Evolutionary conservation across 768 basidiomycete species (phyloP).

Genomic region (Termitomyces sp.): DNA sequence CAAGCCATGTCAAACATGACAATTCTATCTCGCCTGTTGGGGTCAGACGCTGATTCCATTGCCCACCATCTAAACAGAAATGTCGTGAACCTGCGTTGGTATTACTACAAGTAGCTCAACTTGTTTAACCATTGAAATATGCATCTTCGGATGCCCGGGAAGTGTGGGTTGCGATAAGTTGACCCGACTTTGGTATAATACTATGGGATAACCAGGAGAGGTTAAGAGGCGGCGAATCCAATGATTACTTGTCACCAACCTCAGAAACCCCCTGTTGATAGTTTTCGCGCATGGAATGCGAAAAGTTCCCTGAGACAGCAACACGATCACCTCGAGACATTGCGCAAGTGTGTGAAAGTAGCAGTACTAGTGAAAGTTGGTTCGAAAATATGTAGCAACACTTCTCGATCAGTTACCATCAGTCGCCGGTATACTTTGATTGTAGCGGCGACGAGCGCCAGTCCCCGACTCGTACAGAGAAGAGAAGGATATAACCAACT

Average conservation of each 20-base stretch:
- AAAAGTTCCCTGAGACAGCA: constrained; percentile 30
- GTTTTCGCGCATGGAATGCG: constrained; percentile 37
- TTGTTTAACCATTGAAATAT: constrained; percentile 51
- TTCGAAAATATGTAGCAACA: neutral
- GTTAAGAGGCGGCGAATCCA: neutral
- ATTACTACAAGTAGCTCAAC: constrained; percentile 23
- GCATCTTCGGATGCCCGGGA: constrained; percentile 58
- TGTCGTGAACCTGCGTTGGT: constrained; percentile 1
- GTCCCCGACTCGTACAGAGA: no score
- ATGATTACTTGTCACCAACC: constrained; percentile 27
- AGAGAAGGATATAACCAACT: no score
- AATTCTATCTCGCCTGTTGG: constrained; percentile 22
- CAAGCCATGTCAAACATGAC: constrained; percentile 59
- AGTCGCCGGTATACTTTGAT: no score
- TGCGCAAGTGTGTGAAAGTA: neutral
- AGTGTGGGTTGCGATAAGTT: constrained; percentile 73
- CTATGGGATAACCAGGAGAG: constrained; percentile 24
- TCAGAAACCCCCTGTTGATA: constrained; percentile 54
- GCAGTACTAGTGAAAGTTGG: neutral
- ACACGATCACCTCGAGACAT: constrained; percentile 37
- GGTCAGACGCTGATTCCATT: constrained; percentile 24
- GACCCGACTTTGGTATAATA: constrained; percentile 65
- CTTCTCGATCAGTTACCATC: neutral
- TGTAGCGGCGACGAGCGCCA: no score
- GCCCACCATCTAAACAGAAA: constrained; percentile 33